Base-by-base conservation (phyloP, 2,329 filamentous ascomycete genomes). In the Aspergillus pseudoglaucus region DNA sequence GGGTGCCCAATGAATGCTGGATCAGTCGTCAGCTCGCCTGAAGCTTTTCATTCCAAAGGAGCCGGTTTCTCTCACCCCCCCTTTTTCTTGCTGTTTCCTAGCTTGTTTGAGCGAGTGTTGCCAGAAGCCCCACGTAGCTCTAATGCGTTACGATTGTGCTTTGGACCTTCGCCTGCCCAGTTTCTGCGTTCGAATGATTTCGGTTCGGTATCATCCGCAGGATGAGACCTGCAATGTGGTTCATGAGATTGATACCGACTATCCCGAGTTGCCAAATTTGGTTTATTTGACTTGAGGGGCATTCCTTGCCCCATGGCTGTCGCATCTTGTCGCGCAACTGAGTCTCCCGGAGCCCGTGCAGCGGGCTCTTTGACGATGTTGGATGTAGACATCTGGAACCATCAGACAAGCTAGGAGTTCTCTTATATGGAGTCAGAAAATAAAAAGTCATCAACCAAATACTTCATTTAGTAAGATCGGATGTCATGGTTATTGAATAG, bases 1-100 rank as follows among this genome's bases (percentile, higher is more conserved):
- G 14, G 91, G 91, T 6, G 90, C 93, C 76, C 89, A 96, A 53
- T 87, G 83, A 59, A 96, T 88, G 35, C 84, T 80, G 44, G 20
- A 47, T 33, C 41, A 27, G 40, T 43, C 22, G 40, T 55, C 42
- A 52, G 50, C 38, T 20, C 37, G 18, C n/a, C 15, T 46, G n/a
- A 17, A 42, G 17, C 17, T 9, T 39, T 22, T 10, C 17, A 39
- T 39, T 20, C 8, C 10, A 12, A 20, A 22, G 2, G 18, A 22
- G 15, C 8, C 10, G 15, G 17, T 22, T 18, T 42, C 6, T 41
- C 20, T 42, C n/a, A 42, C 40, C 40, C 23, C 6, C 22, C 40
- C 12, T 17, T 27, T 27, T 42, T 42, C 23, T n/a, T 7, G 6
- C 38, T 12, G 10, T 40, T 40, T 20, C 22, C 40, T 18, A 27